A percentile compares a stretch with the other conserved stretches of the same genome.
Conservation (phyloP, 2,329 filamentous ascomycete species). For the Talaromyces sp. region DNA sequence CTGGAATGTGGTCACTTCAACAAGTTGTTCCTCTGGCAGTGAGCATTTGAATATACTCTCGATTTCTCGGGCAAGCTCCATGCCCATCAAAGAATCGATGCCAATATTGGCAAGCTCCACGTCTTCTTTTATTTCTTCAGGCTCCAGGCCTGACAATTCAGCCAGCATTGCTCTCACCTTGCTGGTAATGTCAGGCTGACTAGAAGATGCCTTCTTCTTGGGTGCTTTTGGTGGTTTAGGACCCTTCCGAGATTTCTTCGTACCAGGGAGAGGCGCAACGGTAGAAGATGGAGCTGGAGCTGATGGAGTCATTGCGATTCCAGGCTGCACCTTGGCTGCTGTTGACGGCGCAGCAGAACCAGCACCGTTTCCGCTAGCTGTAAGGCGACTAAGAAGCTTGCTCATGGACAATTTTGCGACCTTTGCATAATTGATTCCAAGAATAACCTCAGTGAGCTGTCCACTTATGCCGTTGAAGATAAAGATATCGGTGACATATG, state of each 20-base stretch:
- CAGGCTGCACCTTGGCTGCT: background rate
- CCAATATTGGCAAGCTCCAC: slow-evolving; percentile 35
- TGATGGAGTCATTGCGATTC: background rate
- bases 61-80: slow-evolving; percentile 17
- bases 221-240: background rate
- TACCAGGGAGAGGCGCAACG: background rate
- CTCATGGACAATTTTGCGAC: slow-evolving; percentile 16
- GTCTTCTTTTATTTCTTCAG: slow-evolving; percentile 21
- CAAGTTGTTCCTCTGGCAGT: background rate
- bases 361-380: background rate
- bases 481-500: slow-evolving; percentile 21
- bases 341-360: background rate
- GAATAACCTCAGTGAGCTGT: slow-evolving; percentile 20
- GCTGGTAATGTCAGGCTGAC: background rate
- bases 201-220: background rate
- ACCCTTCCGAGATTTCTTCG: background rate
- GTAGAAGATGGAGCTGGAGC: background rate
- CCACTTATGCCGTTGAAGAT: slow-evolving; percentile 20
- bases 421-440: slow-evolving; percentile 22
- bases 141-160: slow-evolving; percentile 1
- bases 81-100: slow-evolving; percentile 44
- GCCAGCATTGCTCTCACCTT: background rate
- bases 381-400: slow-evolving; percentile 23
- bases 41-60: slow-evolving; percentile 3
- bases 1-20: background rate